Conservation (phyloP, 2,329 filamentous ascomycete species). For the Diaporthe sp. region DNA sequence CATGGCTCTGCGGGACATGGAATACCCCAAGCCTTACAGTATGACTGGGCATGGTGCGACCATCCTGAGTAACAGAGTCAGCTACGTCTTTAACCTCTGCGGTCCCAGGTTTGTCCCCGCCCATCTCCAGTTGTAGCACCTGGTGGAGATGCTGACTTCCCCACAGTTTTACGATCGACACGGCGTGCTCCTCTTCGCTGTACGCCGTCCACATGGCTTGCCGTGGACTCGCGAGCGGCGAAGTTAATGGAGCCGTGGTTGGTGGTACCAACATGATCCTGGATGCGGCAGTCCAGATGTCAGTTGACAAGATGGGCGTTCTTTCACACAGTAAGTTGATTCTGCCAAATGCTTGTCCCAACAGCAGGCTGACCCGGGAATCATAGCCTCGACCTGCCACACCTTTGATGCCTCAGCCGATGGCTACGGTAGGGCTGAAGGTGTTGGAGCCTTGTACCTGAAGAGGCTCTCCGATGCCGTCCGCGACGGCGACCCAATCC, state of each 20-base stretch:
- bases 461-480: constrained; percentile 23
- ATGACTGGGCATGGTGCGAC: constrained; percentile 51
- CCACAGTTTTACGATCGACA: constrained; percentile 57
- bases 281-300: constrained; percentile 41
- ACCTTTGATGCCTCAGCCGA: constrained; percentile 7
- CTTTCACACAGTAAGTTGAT: constrained; percentile 51
- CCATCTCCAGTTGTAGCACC: constrained; percentile 58
- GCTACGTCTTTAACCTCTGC: constrained; percentile 52
- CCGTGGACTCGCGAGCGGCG: not conserved
- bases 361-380: not conserved
- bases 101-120: constrained; percentile 52
- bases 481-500: constrained; percentile 22
- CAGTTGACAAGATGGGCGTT: constrained; percentile 53
- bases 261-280: constrained; percentile 46
- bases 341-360: not conserved
- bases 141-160: constrained; percentile 52
- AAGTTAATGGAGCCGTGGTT: constrained; percentile 42
- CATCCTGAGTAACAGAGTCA: constrained; percentile 56
- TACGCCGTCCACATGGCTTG: constrained; percentile 47
- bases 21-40: constrained; percentile 38
- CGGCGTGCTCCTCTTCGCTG: constrained; percentile 60
- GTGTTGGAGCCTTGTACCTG: not conserved
- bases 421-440: constrained; percentile 32
- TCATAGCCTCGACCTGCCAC: not conserved
- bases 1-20: constrained; percentile 43